These are phyloP conservation scores for Cladophialophora psammophila DNA, from an alignment of 2,329 filamentous ascomycete species.

Conservation along the genomic window DNA sequence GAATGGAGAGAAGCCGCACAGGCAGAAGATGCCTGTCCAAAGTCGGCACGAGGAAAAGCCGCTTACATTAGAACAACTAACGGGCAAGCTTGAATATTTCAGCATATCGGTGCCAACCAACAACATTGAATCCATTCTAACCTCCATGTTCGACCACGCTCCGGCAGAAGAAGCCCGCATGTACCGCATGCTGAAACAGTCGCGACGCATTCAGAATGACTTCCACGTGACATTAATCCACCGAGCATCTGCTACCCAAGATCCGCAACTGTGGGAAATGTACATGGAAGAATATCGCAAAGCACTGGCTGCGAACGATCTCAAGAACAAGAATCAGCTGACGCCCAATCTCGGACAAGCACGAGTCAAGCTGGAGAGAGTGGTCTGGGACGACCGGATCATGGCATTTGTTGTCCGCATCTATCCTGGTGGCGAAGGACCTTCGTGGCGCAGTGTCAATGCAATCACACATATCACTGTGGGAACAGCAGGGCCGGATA, in stretches of 20 bases:
- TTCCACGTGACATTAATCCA: constrained; percentile 98
- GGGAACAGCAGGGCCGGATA: constrained; percentile 73
- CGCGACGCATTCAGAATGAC: constrained; percentile 76
- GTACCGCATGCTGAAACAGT: constrained; percentile 76
- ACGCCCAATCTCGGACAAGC: constrained; percentile 46
- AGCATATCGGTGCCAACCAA: constrained; percentile 62
- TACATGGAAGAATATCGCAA: constrained; percentile 68
- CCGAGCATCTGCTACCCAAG: constrained; percentile 66
- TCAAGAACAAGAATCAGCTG: constrained; percentile 41
- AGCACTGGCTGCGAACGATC: constrained; percentile 41
- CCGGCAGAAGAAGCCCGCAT: constrained; percentile 66
- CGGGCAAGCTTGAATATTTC: constrained; percentile 68
- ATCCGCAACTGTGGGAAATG: constrained; percentile 76
- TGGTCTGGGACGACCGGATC: constrained; percentile 84
- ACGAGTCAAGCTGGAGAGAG: constrained; percentile 64
- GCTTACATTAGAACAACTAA: constrained; percentile 37
- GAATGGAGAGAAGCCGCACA: constrained; percentile 49
- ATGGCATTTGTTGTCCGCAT: constrained; percentile 91
- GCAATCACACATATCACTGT: constrained; percentile 85
- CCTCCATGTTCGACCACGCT: constrained; percentile 70
- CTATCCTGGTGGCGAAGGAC: constrained; percentile 55
- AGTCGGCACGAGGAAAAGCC: constrained; percentile 35
- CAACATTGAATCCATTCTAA: constrained; percentile 66
- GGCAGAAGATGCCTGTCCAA: constrained; percentile 35
- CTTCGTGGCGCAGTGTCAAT: constrained; percentile 75